Evolutionary conservation across 2,329 filamentous ascomycete species (phyloP), one percentile per base, ranked within the genome.

Genomic region (Penicillium sp.): DNA sequence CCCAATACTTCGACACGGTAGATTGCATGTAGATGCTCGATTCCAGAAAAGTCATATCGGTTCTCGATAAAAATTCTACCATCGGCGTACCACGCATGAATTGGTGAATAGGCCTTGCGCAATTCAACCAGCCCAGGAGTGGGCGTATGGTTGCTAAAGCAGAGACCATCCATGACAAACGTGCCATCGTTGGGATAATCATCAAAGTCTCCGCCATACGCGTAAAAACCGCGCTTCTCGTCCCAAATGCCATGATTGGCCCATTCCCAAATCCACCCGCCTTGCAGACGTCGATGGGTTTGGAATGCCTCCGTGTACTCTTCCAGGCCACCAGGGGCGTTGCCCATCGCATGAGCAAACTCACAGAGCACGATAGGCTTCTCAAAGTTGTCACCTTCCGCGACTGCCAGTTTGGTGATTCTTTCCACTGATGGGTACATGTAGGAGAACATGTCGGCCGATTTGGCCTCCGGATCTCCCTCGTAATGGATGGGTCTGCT

Each of bases 221-320:
- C 47, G n/a, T 49, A 49, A 22, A 49, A 20, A 4, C 17, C 17
- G 28, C 31, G 28, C 8, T 55, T 43, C 39, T 58, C 53, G 41
- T 80, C 79, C 74, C 78, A 81, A 0, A 87, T 70, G 0, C 85
- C 85, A 57, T 87, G 85, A 73, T 87, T 88, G 0, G 84, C 84
- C 86, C 86, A 88, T 67, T 88, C 86, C 86, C 86, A 88, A 65
- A 88, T 83, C 61, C 83, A 87, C 0, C 88, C 88, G 7, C 88
- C 88, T 67, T 90, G 88, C 0, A 90, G 80, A 2, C 82, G 81
- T 0, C 82, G 82, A 60, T 89, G 78, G 31, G 80, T 79, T 37
- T 84, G 82, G 75, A 90, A 91, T 0, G 82, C 81, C 45, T 86
- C 79, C 53, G 88, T 79, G 61, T 91, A 91, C 60, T 90, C 88